These are phyloP conservation scores for Silene vulgaris DNA, from an alignment of 179 eudicot species.

Conservation along the genomic window DNA sequence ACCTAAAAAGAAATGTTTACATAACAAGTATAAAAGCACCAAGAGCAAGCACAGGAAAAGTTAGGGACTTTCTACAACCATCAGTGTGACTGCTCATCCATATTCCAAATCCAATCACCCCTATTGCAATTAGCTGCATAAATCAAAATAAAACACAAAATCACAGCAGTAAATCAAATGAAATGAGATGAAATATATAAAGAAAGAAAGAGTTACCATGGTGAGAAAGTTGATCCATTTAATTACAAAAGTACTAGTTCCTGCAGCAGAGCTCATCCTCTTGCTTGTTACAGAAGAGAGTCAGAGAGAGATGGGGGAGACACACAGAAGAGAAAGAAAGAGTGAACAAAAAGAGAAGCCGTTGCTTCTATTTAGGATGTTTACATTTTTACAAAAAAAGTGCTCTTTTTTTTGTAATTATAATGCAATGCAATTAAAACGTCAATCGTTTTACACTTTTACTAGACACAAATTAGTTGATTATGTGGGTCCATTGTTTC, in stretches of 20 bases:
- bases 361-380: slow-evolving; percentile 5
- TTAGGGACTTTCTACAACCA: slow-evolving; percentile 77
- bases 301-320: too few species aligned
- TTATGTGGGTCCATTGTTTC: not conserved
- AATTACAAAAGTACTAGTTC: slow-evolving; percentile 72
- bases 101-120: slow-evolving; percentile 70
- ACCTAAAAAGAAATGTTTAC: slow-evolving; percentile 33
- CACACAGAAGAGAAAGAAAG: not conserved
- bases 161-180: not conserved
- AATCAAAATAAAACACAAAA: not conserved
- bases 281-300: slow-evolving; percentile 13
- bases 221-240: slow-evolving; percentile 87
- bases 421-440: too few species aligned
- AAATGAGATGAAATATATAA: not conserved
- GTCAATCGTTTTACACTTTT: too few species aligned
- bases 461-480: not conserved
- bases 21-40: slow-evolving; percentile 73
- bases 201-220: slow-evolving; percentile 35
- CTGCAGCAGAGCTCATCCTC: slow-evolving; percentile 49
- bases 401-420: too few species aligned
- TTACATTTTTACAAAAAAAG: not conserved
- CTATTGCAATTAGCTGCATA: slow-evolving; percentile 70
- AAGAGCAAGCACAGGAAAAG: slow-evolving; percentile 81
- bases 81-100: slow-evolving; percentile 92
- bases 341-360: slow-evolving; percentile 13